Evolutionary conservation across 495 filamentous ascomycete genomes (phyloP), one percentile per base, ranked within the genome.

Genomic region (Halenospora varia): DNA sequence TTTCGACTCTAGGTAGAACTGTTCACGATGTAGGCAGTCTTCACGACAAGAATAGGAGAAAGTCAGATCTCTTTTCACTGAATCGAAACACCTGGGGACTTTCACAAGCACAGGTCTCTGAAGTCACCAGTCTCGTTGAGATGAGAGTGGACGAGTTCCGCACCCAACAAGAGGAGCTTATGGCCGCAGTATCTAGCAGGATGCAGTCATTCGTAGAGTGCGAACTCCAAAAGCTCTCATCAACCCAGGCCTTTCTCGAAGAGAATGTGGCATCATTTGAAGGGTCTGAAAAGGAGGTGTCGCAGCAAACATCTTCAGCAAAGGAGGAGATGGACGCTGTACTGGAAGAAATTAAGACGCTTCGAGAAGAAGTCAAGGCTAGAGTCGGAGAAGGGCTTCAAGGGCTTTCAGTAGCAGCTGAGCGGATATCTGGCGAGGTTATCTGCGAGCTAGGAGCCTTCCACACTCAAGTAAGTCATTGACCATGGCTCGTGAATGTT

Each of bases 301-400:
- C 85, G 25, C 74, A 76, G 15, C 86, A 93, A 62, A 88, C 84
- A 17, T 74, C 80, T 23, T 73, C 79, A 48, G 86, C 90, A 2
- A 90, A 88, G 63, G 84, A 92, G 52, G 87, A 94, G 56, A 95
- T 96, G 90, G 92, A 97, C 62, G 74, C 80, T 24, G 87, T 96
- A 20, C 80, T 98, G 2, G 92, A 94, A 62, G 94, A 95, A 64
- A 96, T 97, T 68, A 92, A 94, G 66, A 81, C 80, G 39, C 78
- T 97, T 24, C 81, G 94, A 20, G 88, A 96, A 70, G 86, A 89
- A 47, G 88, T 97, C 17, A 97, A 96, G 71, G 71, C 79, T 29
- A 86, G 86, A 44, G 89, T 97, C 29, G 90, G 90, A 2, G 85
- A 90, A 62, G 92, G 93, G 2, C 77, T 98, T 15, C 87, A 88